Percentiles rank a stretch among this genome's conserved stretches.
Conservation (phyloP, 1,284 basidiomycete species). For the Boletellus deceptivus region DNA sequence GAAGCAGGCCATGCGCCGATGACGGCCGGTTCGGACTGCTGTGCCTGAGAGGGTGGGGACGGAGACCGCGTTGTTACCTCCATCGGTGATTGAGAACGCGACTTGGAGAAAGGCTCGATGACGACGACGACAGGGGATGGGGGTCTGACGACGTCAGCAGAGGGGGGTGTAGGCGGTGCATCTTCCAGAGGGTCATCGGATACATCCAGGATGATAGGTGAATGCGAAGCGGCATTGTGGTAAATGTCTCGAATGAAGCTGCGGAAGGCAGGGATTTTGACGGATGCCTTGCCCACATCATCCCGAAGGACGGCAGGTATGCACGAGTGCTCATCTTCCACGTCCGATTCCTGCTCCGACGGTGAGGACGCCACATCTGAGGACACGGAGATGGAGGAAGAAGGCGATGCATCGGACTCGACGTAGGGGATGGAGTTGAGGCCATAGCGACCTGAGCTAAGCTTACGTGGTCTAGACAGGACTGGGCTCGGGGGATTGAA, state of each 20-base stretch:
- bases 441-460: conserved; percentile 51
- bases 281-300: conserved; percentile 12
- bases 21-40: conserved; percentile 27
- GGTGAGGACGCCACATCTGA: conserved; percentile 24
- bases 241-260: conserved; percentile 33
- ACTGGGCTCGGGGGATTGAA: conserved; percentile 14
- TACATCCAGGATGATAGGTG: conserved; percentile 10
- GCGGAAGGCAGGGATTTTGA: conserved; percentile 33
- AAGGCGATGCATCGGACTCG: conserved; percentile 35
- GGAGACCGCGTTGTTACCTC: conserved; percentile 42
- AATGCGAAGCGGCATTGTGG: conserved; percentile 9
- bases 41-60: conserved; percentile 17
- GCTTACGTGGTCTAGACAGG: conserved; percentile 18
- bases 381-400: conserved; percentile 40
- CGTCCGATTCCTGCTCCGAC: conserved; percentile 52
- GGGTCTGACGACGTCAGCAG: conserved; percentile 18
- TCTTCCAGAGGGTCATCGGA: conserved; percentile 14
- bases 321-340: conserved; percentile 45
- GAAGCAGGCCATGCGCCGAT: conserved; percentile 37
- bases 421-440: conserved; percentile 40
- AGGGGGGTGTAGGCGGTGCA: conserved; percentile 6
- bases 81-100: conserved; percentile 47
- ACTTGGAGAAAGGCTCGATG: conserved; percentile 21
- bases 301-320: conserved; percentile 20
- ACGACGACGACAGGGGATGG: conserved; percentile 17